Percentiles rank a stretch among this genome's conserved stretches.
Conservation (phyloP, 192 early-diverging fungal species). For the Mortierella antarctica region DNA sequence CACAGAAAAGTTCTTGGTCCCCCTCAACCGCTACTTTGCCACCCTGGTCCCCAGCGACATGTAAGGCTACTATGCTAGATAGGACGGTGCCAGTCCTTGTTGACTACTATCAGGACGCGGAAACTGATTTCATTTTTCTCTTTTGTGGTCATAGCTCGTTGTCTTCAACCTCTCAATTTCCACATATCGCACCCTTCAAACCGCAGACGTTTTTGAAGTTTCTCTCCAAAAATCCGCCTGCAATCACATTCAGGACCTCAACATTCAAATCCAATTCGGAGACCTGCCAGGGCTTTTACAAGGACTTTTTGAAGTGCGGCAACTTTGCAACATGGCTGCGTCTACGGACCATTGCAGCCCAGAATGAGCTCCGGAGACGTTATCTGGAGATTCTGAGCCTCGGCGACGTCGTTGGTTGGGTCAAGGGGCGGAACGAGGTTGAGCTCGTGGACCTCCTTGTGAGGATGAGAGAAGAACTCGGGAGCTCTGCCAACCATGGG, state of each 20-base stretch:
- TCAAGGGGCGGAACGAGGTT: constrained; percentile 62
- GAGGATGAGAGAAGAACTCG: constrained; percentile 72
- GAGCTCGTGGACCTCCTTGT: constrained; percentile 79
- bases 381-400: constrained; percentile 80
- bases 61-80: constrained; percentile 26
- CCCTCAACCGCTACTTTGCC: constrained; percentile 94
- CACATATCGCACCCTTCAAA: constrained; percentile 30
- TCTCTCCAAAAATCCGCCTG: constrained; percentile 53
- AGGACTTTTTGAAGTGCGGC: constrained; percentile 89
- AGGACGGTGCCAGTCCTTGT: not conserved
- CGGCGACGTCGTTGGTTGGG: constrained; percentile 66
- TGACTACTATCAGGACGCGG: not conserved
- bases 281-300: constrained; percentile 84
- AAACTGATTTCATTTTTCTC: not conserved
- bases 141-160: constrained; percentile 20
- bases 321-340: constrained; percentile 98
- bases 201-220: constrained; percentile 56
- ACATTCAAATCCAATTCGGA: constrained; percentile 62
- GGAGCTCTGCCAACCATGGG: constrained; percentile 30
- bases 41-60: constrained; percentile 80
- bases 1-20: constrained; percentile 93
- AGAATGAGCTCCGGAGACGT: constrained; percentile 80
- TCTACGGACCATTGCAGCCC: constrained; percentile 78
- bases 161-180: constrained; percentile 38
- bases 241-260: constrained; percentile 62